phyloP scores from a whole-genome alignment of 805 yeast genomes.

The Sugiyamaella americana region DNA sequence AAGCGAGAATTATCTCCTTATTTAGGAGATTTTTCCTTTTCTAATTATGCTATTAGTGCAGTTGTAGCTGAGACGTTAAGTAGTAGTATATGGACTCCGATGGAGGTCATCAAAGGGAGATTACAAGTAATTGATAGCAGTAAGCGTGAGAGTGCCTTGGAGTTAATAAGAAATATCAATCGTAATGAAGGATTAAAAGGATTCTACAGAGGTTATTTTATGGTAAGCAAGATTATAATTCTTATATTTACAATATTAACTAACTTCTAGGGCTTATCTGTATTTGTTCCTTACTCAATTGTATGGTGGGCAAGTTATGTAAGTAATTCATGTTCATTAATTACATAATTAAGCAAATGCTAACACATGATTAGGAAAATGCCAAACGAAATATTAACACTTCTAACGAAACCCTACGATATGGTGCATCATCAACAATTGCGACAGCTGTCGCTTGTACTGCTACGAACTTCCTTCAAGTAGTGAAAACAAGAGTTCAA shows the following conservation, averaged over 20 bases:
- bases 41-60: conserved; percentile 34
- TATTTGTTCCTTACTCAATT: conserved; percentile 21
- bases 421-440: conserved; percentile 31
- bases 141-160: conserved; percentile 11
- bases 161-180: conserved; percentile 21
- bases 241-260: neutral
- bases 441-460: conserved; percentile 33
- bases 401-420: conserved; percentile 17
- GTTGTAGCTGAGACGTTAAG: conserved; percentile 35
- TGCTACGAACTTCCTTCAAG: conserved; percentile 36
- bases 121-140: conserved; percentile 31
- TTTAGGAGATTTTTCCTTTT: conserved; percentile 31
- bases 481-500: conserved; percentile 41
- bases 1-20: conserved; percentile 32
- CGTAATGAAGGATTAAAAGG: conserved; percentile 16
- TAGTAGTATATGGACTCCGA: conserved; percentile 38
- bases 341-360: neutral
- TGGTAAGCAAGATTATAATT: conserved; percentile 8
- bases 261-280: conserved; percentile 11
- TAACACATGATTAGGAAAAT: too few relatives aligned
- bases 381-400: conserved; percentile 7
- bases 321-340: neutral
- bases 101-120: conserved; percentile 40
- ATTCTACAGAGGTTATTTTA: conserved; percentile 20
- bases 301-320: conserved; percentile 25